Percentiles rank a stretch among this genome's conserved stretches.
These are phyloP conservation scores for Microthlaspi erraticum DNA, from an alignment of 345 rosid species.

Conservation along the genomic window DNA sequence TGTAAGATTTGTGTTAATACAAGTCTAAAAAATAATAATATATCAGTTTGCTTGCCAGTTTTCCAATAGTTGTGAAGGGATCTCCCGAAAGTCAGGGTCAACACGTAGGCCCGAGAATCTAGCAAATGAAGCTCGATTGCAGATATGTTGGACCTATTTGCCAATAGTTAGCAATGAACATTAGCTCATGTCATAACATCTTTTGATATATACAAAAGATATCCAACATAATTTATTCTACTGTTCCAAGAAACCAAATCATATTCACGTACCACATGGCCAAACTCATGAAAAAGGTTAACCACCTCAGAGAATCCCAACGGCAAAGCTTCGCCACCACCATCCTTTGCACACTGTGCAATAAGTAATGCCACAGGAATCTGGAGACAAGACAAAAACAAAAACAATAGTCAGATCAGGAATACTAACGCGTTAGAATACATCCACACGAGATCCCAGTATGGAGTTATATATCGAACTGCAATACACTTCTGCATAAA, in stretches of 20 bases:
- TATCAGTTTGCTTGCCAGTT: conserved; percentile 78
- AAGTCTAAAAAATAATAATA: conserved; percentile 14
- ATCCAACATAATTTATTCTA: neutral
- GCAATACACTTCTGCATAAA: conserved; percentile 21
- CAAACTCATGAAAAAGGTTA: conserved; percentile 89
- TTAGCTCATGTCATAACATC: conserved; percentile 29
- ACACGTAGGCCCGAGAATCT: conserved; percentile 86
- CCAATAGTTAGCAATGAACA: conserved; percentile 26
- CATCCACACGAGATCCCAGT: conserved; percentile 19
- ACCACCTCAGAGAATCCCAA: conserved; percentile 92
- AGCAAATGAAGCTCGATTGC: conserved; percentile 89
- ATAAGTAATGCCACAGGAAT: conserved; percentile 76
- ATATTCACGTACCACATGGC: conserved; percentile 85
- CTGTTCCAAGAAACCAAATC: conserved; percentile 15
- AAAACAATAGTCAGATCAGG: conserved; percentile 15
- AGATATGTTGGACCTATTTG: conserved; percentile 82
- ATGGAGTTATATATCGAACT: conserved; percentile 24
- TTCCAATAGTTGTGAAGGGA: conserved; percentile 81
- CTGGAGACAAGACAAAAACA: conserved; percentile 52
- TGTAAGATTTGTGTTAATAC: conserved; percentile 11
- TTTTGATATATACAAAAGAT: conserved; percentile 8
- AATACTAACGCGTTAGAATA: conserved; percentile 11
- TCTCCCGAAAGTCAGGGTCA: conserved; percentile 93
- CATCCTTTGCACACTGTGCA: conserved; percentile 69
- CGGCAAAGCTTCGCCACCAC: conserved; percentile 50